Base-by-base conservation (phyloP, 2,329 filamentous ascomycete genomes). In the Fusarium concolor region DNA sequence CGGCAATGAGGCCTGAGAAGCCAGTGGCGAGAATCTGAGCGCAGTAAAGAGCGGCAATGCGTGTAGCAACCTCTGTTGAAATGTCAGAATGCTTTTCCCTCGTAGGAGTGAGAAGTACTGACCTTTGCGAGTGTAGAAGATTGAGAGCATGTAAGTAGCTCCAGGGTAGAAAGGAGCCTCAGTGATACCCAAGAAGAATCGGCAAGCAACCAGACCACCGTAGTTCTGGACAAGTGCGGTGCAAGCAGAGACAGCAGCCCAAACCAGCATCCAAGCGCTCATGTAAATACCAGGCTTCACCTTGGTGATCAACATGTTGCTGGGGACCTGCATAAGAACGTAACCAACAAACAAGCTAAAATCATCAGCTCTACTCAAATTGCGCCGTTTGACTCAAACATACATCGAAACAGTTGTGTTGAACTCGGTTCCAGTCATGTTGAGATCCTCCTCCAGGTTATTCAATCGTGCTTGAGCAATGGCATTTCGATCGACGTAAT, bases 11-110 rank as follows among this genome's bases (percentile, higher is more conserved):
- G 3, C 88, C 89, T 0, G 88, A 89, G 71, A 92, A 91, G 1
- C 89, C 90, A 2, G 89, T 89, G 1, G 87, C 89, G 3, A 92
- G 83, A 15, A 92, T 81, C 8, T 88, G 87, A 0, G 89, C 90
- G 2, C 88, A 88, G 65, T 85, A 80, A 3, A 80, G 81, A 4
- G 89, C 78, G 5, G 88, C 87, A 28, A 88, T 90, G 6, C 89
- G 82, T 31, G 89, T 80, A 6, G 85, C 87, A 3, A 90, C 79
- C 75, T 90, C 90, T 72, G 71, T 90, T 90, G 46, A 4, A 15
- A n/a, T 5, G 9, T 69, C 11, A 69, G 42, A 31, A 35, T 38
- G 11, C n/a, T n/a, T n/a, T 18, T 18, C 0, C 10, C n/a, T 4
- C 3, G 3, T 2, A 2, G 1, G 2, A 10, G 2, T 3, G 9